Evolutionary conservation across 768 basidiomycete genomes (phyloP), one percentile per base, ranked within the genome.

Genomic region (Cystobasidium onofrii): DNA sequence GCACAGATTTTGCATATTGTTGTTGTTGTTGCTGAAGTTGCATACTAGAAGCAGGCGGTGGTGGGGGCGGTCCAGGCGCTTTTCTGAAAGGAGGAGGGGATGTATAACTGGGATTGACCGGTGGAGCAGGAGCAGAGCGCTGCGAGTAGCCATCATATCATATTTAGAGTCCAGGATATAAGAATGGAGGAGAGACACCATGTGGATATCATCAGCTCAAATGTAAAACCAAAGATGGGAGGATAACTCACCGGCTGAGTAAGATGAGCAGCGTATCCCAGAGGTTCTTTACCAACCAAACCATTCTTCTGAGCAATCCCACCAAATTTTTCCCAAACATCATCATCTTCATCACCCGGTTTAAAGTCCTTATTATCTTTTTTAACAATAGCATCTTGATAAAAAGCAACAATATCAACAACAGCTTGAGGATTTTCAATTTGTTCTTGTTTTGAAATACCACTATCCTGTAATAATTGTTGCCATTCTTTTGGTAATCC

Each of bases 401-500:
- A 98, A 83, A 98, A 97, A 79, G 94, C 93, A 81, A 99, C 95
- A 76, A 98, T 95, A 79, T 97, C 96, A 87, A 94, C 92, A 75
- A 98, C 92, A 1, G 92, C 92, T 82, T 96, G 89, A 0, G 96
- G 96, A 79, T 98, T 94, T 84, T 91, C 92, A 82, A 96, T 94
- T 83, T 99, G 96, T 82, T 99, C 93, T 27, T 84, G 85, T 78
- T 90, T 87, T 44, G 92, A 93, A 80, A 98, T 97, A 67, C 96
- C 96, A 76, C 89, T 91, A 81, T 97, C 93, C 81, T 82, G 80
- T 61, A 99, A 82, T 4, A 97, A 85, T 81, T 97, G 92, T 80
- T 99, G 96, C 96, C 96, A 99, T 83, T 98, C 95, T 81, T 95
- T 95, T 1, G 96, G 96, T 36, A 99, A 85, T 1, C 96, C 96